phyloP scores from a whole-genome alignment of 345 rosid genomes.

The Rhodomyrtus tomentosa region DNA sequence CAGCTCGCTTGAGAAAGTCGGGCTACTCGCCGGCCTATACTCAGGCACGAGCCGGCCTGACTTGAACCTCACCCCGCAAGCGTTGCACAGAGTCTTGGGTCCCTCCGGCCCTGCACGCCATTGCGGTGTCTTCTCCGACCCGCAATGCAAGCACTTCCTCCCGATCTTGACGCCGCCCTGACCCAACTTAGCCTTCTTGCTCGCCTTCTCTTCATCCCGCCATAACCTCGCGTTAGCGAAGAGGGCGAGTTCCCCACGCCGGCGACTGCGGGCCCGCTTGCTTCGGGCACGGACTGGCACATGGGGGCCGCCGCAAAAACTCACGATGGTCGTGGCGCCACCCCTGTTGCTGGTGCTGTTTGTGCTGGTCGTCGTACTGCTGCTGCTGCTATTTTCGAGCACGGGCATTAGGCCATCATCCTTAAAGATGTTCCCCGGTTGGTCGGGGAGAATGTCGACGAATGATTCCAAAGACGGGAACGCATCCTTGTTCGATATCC shows the following conservation, averaged over 20 bases:
- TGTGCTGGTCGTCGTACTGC: conserved; percentile 11
- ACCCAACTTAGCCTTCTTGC: background rate
- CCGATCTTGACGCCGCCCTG: conserved; percentile 18
- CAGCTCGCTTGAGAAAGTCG: conserved; percentile 41
- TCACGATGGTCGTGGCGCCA: conserved; percentile 7
- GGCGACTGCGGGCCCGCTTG: conserved; percentile 35
- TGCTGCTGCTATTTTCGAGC: conserved; percentile 52
- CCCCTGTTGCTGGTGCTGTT: conserved; percentile 3
- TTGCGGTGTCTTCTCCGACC: conserved; percentile 79
- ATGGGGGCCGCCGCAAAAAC: conserved; percentile 22
- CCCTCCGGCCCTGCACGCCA: conserved; percentile 85
- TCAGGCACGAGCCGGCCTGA: conserved; percentile 79
- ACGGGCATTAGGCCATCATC: conserved; percentile 57
- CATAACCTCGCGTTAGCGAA: conserved; percentile 4
- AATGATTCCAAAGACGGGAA: conserved; percentile 66
- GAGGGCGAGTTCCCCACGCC: conserved; percentile 4
- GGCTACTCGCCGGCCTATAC: conserved; percentile 76
- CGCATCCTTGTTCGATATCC: conserved; percentile 66
- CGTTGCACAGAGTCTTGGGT: conserved; percentile 78
- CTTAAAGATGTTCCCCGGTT: conserved; percentile 17
- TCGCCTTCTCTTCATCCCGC: conserved; percentile 18
- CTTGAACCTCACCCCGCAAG: conserved; percentile 82
- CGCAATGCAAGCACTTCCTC: conserved; percentile 78
- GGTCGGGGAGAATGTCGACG: conserved; percentile 16
- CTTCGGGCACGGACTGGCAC: conserved; percentile 56